Evolutionary conservation across 805 yeast genomes (phyloP), one percentile per base, ranked within the genome.

Genomic region (Metschnikowia hibisci): DNA sequence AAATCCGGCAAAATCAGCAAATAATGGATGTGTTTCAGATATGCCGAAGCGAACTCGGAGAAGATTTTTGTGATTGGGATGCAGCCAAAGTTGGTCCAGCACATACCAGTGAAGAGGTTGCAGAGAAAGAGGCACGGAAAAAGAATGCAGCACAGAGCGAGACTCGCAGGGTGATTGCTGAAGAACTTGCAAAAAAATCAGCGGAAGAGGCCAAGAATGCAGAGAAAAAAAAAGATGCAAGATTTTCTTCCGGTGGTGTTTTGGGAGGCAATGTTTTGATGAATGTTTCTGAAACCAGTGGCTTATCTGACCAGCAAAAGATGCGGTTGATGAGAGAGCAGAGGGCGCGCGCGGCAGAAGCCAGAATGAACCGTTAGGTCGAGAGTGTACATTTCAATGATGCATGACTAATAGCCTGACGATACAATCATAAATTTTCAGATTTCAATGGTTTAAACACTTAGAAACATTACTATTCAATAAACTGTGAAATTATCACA

Each of bases 301-400:
- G 89, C 0, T 68, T 91, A 42, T 74, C 80, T 6, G 88, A 82
- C 1, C 87, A 81, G 20, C 96, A 90, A 51, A 76, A 80, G 55
- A 73, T 75, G 74, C 76, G 82, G 55, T 66, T 93, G 15, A 89
- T 90, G 85, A 78, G 99, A 47, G 99, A 93, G 56, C 90, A 90
- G 57, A 73, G 98, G 42, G 97, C 97, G 0, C 76, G 98, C 43
- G 99, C 99, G 0, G 97, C 96, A 0, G 98, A 93, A 61, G 96
- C 91, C 0, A 73, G 99, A 53, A 27, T 35, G 39, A 30, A 31
- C 6, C 22, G 32, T 9, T 14, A 20, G 22, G 22, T 18, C 30
- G 7, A n/a, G n/a, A n/a, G n/a, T n/a, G n/a, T 20, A 20, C 22
- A 20, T 8, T 6, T 8, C 5, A 20, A 6, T 20, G 23, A 3